These are phyloP conservation scores for Paraurostyla sp. DNA, from an alignment of 73 alveolate species.

Conservation along the genomic window DNA sequence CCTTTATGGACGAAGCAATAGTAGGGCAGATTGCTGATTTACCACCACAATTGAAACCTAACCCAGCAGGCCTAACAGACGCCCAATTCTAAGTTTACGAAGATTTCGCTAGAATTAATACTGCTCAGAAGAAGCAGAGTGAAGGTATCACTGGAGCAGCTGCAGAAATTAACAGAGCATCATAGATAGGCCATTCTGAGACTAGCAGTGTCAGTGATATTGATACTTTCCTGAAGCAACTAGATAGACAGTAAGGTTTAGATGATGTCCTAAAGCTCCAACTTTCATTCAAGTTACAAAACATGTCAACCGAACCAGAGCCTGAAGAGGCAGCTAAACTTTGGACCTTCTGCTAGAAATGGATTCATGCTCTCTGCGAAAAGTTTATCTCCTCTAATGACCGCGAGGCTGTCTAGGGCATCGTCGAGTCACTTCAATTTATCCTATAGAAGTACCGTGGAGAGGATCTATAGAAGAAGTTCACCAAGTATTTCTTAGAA, in stretches of 20 bases:
- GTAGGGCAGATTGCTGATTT: constrained; percentile 76
- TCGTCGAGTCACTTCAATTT: not conserved
- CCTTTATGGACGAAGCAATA: constrained; percentile 70
- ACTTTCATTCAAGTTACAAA: not conserved
- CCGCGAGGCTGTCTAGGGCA: not conserved
- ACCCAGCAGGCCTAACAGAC: constrained; percentile 84
- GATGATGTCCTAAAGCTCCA: not conserved
- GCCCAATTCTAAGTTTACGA: constrained; percentile 87
- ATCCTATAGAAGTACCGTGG: not conserved
- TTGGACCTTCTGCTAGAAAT: not conserved
- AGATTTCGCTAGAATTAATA: constrained; percentile 65
- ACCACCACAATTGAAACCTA: constrained; percentile 93
- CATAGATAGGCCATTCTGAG: constrained; percentile 49
- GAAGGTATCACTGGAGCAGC: not conserved
- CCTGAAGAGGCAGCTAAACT: constrained; percentile 17
- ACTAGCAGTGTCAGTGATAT: constrained; percentile 34
- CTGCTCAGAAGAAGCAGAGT: not conserved
- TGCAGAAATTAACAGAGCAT: constrained; percentile 51
- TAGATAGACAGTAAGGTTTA: not conserved
- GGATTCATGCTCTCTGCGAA: constrained; percentile 17
- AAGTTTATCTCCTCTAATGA: not conserved
- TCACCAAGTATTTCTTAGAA: constrained; percentile 24
- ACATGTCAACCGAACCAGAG: not conserved
- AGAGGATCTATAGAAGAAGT: constrained; percentile 41
- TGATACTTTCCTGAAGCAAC: constrained; percentile 24